Conservation (phyloP, 257 asterid species). For the Solanum verrucosum region DNA sequence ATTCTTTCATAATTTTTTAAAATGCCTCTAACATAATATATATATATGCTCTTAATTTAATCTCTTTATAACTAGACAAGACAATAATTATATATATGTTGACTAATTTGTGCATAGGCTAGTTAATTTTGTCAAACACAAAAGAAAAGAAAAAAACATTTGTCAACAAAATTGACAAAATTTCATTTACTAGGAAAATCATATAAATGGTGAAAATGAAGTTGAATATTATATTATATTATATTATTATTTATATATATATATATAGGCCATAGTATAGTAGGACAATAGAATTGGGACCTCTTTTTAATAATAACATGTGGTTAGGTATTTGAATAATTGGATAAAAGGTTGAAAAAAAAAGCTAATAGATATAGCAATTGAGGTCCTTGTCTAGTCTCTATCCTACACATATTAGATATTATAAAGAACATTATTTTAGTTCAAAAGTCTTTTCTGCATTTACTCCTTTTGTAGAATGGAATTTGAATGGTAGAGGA, state of each 20-base stretch:
- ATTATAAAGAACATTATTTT: background rate
- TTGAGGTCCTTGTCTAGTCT: slow-evolving; percentile 25
- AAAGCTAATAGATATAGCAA: background rate
- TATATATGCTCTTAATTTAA: background rate
- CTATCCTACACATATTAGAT: slow-evolving; percentile 1
- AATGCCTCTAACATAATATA: background rate
- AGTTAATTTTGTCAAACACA: background rate
- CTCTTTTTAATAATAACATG: background rate
- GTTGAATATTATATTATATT: background rate
- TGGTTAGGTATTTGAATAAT: slow-evolving; percentile 2
- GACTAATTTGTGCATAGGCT: background rate
- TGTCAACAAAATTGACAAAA: background rate
- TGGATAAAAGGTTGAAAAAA: background rate
- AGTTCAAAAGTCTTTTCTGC: background rate
- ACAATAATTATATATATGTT: background rate
- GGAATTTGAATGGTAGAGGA: background rate
- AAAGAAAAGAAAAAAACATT: background rate
- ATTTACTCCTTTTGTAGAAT: background rate
- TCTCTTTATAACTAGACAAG: background rate
- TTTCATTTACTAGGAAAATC: background rate
- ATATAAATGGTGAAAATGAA: background rate
- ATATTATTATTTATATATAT: too few species aligned
- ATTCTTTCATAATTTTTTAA: background rate
- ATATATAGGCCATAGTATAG: background rate
- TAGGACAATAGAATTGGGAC: background rate